Percentiles rank a stretch among this genome's conserved stretches.
Evolutionary conservation across 345 rosid species (phyloP).

Genomic region (Dovyalis caffra): DNA sequence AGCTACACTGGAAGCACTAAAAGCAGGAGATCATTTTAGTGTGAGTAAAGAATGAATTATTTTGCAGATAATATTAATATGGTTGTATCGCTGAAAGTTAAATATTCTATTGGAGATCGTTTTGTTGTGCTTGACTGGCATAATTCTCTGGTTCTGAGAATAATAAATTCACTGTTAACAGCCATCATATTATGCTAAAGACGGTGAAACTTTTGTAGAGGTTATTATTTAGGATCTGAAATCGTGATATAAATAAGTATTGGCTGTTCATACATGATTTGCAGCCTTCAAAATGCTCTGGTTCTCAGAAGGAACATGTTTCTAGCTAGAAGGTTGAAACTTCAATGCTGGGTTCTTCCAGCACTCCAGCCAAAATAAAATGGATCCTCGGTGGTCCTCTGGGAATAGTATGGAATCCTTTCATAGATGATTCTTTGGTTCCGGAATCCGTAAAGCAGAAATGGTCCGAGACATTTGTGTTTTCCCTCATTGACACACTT

Average conservation of each 20-base stretch:
- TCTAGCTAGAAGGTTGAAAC: slow-evolving; percentile 12
- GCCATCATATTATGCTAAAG: background rate
- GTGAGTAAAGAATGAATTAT: background rate
- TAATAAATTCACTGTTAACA: background rate
- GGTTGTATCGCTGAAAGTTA: background rate
- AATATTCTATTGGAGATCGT: background rate
- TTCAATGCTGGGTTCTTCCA: slow-evolving; percentile 15
- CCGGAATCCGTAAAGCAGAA: slow-evolving; percentile 39
- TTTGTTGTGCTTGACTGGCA: background rate
- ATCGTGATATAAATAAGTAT: background rate
- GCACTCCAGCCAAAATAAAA: slow-evolving; percentile 43
- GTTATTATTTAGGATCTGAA: background rate
- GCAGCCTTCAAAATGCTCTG: slow-evolving; percentile 18
- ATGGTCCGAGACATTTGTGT: slow-evolving; percentile 50
- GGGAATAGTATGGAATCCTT: slow-evolving; percentile 40
- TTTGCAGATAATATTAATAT: background rate
- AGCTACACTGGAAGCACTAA: background rate
- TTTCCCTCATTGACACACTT: slow-evolving; percentile 25
- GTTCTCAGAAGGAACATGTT: slow-evolving; percentile 4
- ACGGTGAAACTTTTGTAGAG: background rate
- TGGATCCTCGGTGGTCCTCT: slow-evolving; percentile 56
- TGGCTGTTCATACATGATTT: background rate
- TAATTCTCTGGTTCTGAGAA: background rate
- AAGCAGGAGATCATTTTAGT: background rate
- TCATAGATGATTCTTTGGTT: slow-evolving; percentile 37